Conservation (phyloP, 768 basidiomycete genomes). For the Boletus edulis region DNA sequence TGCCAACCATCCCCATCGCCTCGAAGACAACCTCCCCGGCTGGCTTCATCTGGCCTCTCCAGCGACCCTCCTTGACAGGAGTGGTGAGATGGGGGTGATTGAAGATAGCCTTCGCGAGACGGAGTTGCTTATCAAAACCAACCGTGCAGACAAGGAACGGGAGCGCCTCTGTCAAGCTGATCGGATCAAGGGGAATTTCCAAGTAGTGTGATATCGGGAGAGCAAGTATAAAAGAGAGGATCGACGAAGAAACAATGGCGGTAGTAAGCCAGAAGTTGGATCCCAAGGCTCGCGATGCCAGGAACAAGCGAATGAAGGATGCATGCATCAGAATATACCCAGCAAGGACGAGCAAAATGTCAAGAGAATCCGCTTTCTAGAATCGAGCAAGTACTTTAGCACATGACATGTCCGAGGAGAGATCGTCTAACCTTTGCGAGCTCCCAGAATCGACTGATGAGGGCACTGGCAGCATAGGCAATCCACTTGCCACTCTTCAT, state of each 20-base stretch:
- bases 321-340: conserved; percentile 96
- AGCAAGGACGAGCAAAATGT: conserved; percentile 90
- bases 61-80: conserved; percentile 38
- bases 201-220: conserved; percentile 76
- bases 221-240: conserved; percentile 81
- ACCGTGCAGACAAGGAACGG: conserved; percentile 98
- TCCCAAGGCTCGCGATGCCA: conserved; percentile 84
- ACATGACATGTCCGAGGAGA: not conserved
- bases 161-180: conserved; percentile 90
- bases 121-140: conserved; percentile 96
- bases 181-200: conserved; percentile 86
- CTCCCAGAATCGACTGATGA: conserved; percentile 82
- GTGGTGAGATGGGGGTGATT: conserved; percentile 65
- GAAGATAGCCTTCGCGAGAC: conserved; percentile 88
- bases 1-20: conserved; percentile 75
- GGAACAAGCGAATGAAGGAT: conserved; percentile 89
- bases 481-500: conserved; percentile 88
- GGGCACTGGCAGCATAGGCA: conserved; percentile 75
- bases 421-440: conserved; percentile 63
- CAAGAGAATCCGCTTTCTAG: conserved; percentile 91
- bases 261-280: conserved; percentile 64
- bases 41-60: conserved; percentile 58
- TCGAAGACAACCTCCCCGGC: conserved; percentile 84
- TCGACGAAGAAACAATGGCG: conserved; percentile 76
- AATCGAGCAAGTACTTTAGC: conserved; percentile 15